Base-by-base conservation (phyloP, 768 basidiomycete species). In the Hysterangium stoloniferum region DNA sequence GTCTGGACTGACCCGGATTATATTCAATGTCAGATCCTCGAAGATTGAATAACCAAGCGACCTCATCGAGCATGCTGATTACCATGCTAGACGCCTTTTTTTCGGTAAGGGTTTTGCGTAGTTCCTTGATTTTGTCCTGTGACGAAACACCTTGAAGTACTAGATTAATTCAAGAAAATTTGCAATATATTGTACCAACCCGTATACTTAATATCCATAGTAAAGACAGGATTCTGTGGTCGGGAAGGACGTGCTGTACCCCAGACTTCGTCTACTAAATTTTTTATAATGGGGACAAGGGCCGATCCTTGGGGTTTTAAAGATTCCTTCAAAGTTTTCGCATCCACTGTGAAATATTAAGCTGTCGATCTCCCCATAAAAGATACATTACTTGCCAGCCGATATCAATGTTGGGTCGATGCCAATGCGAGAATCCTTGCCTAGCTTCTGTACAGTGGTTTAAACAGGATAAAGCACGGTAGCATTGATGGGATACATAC, bases 11-110 rank as follows among this genome's bases (percentile, higher is more conserved):
- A 74, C 80, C 80, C 3, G 84, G 84, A 54, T 96, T 98, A 68
- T 77, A 97, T 29, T 82, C 82, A 59, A 98, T 94, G 62, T 97
- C 95, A 2, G 82, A 78, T 1, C 93, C 94, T 54, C 95, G 82
- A 28, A 99, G 71, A 64, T 97, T 94, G 69, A 91, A 88, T 33
- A 93, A 62, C 92, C 92, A 98, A 0, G 91, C 92, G 44, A 95
- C 80, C 63, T 98, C 95, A 64, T 98, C 95, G 19, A 98, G 77
- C 74, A 85, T 82, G n/a, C 76, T 84, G 4, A 97, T 76, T 1
- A 95, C 82, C 35, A 88, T 64, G 1, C 86, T 91, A 19, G 61
- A 58, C n/a, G 58, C 61, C 36, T 66, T 61, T 19, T 64, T 57
- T 56, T 81, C 76, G n/a, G 68, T 69, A 48, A 95, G 57, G 54